Conservation (phyloP, 2,329 filamentous ascomycete species). For the Huntiella savannae region DNA sequence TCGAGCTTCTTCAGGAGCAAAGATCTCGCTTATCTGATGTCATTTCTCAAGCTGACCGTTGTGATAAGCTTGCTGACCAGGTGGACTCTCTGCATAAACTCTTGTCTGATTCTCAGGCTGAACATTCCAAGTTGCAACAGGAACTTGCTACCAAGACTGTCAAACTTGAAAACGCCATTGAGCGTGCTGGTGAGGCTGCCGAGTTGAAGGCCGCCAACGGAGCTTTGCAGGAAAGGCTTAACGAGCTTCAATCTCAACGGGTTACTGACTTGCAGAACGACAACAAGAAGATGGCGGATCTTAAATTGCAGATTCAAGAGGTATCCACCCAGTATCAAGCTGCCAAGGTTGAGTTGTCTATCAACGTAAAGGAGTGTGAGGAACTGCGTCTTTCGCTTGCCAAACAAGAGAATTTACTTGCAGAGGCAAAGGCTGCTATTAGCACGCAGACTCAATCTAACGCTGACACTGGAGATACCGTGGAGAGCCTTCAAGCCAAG, state of each 20-base stretch:
- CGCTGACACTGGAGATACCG: not conserved
- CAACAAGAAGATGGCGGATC: not conserved
- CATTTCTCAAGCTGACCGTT: not conserved
- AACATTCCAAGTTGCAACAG: slow-evolving; percentile 1
- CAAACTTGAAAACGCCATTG: slow-evolving; percentile 1
- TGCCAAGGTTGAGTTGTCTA: too few relatives aligned
- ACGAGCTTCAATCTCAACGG: not conserved
- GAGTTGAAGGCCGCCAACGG: slow-evolving; percentile 5
- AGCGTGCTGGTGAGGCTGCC: slow-evolving; percentile 1
- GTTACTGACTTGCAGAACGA: not conserved
- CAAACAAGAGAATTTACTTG: slow-evolving; percentile 2
- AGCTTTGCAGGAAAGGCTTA: not conserved
- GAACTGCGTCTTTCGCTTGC: slow-evolving; percentile 1
- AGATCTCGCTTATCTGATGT: not conserved
- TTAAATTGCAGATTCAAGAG: slow-evolving; percentile 4
- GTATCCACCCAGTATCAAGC: too few relatives aligned
- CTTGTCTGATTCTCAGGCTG: slow-evolving; percentile 1
- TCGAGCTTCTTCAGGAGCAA: not conserved
- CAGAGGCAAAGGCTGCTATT: slow-evolving; percentile 2
- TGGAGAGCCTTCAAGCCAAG: not conserved
- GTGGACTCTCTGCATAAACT: slow-evolving; percentile 5
- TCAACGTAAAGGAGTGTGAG: not conserved
- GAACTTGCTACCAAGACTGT: slow-evolving; percentile 3
- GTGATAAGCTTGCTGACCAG: not conserved
- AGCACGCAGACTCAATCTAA: not conserved